Evolutionary conservation across 768 basidiomycete species (phyloP).

Genomic region (Tricholoma terreum): DNA sequence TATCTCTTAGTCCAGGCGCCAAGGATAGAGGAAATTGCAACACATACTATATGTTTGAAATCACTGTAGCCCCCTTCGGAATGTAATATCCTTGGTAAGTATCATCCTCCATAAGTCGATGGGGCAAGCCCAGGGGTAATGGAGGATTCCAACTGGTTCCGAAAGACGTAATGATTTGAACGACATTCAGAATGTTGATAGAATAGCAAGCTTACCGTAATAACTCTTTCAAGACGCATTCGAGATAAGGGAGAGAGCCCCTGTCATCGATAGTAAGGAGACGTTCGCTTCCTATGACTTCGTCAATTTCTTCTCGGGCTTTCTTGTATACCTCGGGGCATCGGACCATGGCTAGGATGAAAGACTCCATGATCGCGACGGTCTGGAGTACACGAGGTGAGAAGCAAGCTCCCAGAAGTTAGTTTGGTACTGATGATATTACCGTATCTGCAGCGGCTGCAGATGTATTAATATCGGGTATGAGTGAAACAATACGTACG

Average conservation of each 20-base stretch:
- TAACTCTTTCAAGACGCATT: slow-evolving; percentile 45
- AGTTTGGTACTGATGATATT: neutral
- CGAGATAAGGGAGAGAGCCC: slow-evolving; percentile 44
- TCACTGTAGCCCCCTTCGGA: slow-evolving; percentile 41
- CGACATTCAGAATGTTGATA: neutral
- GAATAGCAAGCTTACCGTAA: slow-evolving; percentile 33
- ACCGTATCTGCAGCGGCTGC: slow-evolving; percentile 42
- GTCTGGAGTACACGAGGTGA: slow-evolving; percentile 34
- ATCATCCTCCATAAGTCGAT: slow-evolving; percentile 51
- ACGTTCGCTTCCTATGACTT: slow-evolving; percentile 39
- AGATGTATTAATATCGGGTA: neutral
- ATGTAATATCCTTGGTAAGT: slow-evolving; percentile 45
- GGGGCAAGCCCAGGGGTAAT: slow-evolving; percentile 50
- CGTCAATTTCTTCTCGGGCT: slow-evolving; percentile 52
- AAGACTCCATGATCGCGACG: slow-evolving; percentile 44
- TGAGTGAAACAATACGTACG: neutral
- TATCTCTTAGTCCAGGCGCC: neutral
- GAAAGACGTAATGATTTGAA: neutral
- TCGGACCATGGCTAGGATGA: slow-evolving; percentile 53
- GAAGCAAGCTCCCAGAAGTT: neutral
- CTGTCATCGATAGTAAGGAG: slow-evolving; percentile 47
- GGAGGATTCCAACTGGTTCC: slow-evolving; percentile 43
- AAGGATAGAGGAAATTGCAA: neutral
- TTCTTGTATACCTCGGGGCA: slow-evolving; percentile 47
- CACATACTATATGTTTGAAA: slow-evolving; percentile 43